A percentile compares a stretch with the other conserved stretches of the same genome.
phyloP scores from a whole-genome alignment of 2,329 filamentous ascomycete species.

The Trichoderma afroharzianum region DNA sequence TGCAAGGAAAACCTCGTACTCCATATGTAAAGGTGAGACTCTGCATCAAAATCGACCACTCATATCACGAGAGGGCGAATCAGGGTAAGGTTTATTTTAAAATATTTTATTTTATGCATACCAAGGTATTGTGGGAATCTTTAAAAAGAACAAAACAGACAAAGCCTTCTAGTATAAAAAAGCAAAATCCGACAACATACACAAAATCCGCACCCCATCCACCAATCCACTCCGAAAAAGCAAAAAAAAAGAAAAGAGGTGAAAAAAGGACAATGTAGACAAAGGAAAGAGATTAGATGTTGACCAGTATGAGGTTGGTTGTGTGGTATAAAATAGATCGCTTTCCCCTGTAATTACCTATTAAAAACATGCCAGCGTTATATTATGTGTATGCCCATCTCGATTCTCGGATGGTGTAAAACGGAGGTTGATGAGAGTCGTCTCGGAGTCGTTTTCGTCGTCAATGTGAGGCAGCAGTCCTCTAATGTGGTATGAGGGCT shows the following conservation, averaged over 20 bases:
- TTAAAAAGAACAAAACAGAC: neutral
- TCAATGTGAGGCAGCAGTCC: neutral
- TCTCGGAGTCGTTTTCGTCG: conserved; percentile 5
- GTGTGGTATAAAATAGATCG: conserved; percentile 13
- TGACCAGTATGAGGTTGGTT: neutral
- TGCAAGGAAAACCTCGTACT: neutral
- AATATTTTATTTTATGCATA: neutral
- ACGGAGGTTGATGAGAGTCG: neutral
- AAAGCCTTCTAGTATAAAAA: neutral
- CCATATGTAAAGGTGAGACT: no score
- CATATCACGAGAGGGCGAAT: neutral
- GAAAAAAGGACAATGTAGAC: neutral
- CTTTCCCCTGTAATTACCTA: conserved; percentile 9
- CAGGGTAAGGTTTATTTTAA: neutral
- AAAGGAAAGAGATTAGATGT: neutral
- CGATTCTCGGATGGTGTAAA: neutral
- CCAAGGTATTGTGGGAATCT: conserved; percentile 1
- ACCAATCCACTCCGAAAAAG: neutral
- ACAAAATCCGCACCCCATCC: neutral
- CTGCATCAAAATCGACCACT: no score
- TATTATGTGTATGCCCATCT: neutral
- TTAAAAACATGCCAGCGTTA: conserved; percentile 13
- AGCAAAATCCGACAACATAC: neutral
- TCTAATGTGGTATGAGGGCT: neutral
- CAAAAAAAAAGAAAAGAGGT: neutral